phyloP scores from a whole-genome alignment of 345 rosid species.

The Angophora floribunda region DNA sequence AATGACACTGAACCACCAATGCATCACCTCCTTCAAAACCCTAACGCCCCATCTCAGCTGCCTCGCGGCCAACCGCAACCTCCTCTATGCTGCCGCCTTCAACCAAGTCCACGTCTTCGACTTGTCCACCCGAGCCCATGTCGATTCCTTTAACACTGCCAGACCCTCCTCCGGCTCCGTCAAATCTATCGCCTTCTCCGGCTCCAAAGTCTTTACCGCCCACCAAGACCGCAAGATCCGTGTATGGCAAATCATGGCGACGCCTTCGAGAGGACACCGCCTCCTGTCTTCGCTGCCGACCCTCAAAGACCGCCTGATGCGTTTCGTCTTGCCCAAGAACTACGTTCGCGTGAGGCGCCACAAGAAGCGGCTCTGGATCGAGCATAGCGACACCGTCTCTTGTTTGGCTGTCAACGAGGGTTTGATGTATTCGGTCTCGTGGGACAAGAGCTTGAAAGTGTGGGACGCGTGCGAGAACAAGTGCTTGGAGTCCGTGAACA shows the following conservation, averaged over 20 bases:
- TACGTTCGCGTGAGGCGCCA: conserved; percentile 35
- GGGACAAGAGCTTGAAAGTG: conserved; percentile 42
- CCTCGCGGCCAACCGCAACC: conserved; percentile 19
- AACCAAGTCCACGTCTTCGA: conserved; percentile 29
- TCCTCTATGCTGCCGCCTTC: conserved; percentile 30
- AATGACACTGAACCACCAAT: not conserved
- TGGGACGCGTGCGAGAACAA: conserved; percentile 11
- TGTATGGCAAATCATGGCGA: conserved; percentile 14
- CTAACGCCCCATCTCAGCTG: conserved; percentile 17
- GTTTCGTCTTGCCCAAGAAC: conserved; percentile 20
- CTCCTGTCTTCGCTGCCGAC: conserved; percentile 39
- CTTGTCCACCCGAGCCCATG: conserved; percentile 1
- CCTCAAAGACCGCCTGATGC: conserved; percentile 14
- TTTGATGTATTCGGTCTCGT: conserved; percentile 33
- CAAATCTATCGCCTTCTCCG: conserved; percentile 29
- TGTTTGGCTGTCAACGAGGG: conserved; percentile 18
- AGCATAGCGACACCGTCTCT: conserved; percentile 39
- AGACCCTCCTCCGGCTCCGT: conserved; percentile 21
- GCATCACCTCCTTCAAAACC: conserved; percentile 13
- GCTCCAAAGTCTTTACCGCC: conserved; percentile 27
- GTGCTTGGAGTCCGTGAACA: conserved; percentile 33
- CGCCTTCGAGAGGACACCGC: conserved; percentile 4
- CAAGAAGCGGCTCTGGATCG: conserved; percentile 34
- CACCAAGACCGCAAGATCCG: conserved; percentile 46
- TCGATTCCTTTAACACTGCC: conserved; percentile 9